A percentile compares a stretch with the other conserved stretches of the same genome.
These are phyloP conservation scores for Botrytis galanthina DNA, from an alignment of 2,329 filamentous ascomycete genomes.

Conservation along the genomic window DNA sequence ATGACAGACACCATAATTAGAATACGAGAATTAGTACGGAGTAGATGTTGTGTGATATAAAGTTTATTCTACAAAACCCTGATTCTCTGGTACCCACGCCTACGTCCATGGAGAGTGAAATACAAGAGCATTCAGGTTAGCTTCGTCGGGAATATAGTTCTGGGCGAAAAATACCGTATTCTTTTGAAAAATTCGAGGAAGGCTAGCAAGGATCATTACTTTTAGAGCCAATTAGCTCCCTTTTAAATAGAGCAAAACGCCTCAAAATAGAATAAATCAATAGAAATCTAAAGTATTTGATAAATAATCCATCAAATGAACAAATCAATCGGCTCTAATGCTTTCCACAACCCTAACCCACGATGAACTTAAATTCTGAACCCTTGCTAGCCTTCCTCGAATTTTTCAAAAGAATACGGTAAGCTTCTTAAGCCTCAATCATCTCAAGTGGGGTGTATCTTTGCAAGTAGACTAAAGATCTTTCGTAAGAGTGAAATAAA, in stretches of 20 bases:
- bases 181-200: no score
- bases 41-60: not conserved
- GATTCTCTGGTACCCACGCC: not conserved
- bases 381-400: no score
- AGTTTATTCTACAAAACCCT: not conserved
- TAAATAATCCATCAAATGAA: no score
- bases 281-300: no score
- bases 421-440: slow-evolving; percentile 3
- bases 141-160: not conserved
- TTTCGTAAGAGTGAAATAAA: not conserved
- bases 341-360: no score
- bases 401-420: no score
- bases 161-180: not conserved
- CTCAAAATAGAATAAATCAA: no score
- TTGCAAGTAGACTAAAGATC: not conserved
- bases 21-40: not conserved
- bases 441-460: not conserved
- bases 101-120: not conserved
- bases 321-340: no score
- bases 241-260: no score
- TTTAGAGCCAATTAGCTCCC: no score
- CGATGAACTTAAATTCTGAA: no score
- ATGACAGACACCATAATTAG: slow-evolving; percentile 1
- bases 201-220: no score
- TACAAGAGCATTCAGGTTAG: not conserved